Evolutionary conservation across 108 stramenopile species (phyloP).

Genomic region (Cyclotella cryptica): DNA sequence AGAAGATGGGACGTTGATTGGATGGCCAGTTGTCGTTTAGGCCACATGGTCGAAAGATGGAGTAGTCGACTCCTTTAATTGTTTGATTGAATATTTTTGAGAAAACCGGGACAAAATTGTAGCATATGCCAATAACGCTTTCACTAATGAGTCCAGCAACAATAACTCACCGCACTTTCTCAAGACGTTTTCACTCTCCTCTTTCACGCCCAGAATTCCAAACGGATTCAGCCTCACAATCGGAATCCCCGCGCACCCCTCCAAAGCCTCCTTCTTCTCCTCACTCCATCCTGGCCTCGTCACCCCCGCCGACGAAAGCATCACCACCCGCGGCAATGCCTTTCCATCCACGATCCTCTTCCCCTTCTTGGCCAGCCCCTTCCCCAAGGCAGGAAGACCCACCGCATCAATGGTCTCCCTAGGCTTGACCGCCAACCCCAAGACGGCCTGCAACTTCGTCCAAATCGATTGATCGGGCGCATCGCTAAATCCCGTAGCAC

Average conservation of each 20-base stretch:
- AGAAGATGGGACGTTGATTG: slow-evolving; percentile 86
- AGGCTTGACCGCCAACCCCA: slow-evolving; percentile 53
- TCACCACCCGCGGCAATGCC: slow-evolving; percentile 70
- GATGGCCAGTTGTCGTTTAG: slow-evolving; percentile 91
- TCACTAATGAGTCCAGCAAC: neutral
- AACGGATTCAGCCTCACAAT: slow-evolving; percentile 94
- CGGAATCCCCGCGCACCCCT: slow-evolving; percentile 88
- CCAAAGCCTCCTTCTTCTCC: slow-evolving; percentile 65
- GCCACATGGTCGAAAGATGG: slow-evolving; percentile 89
- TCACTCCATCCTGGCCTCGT: slow-evolving; percentile 79
- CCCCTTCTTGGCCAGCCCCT: slow-evolving; percentile 26
- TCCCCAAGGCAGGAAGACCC: slow-evolving; percentile 68
- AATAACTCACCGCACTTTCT: slow-evolving; percentile 58
- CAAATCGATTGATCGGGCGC: slow-evolving; percentile 44
- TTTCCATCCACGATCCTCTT: slow-evolving; percentile 4
- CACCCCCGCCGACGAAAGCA: slow-evolving; percentile 83
- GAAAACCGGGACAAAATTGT: neutral
- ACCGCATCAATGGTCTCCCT: slow-evolving; percentile 74
- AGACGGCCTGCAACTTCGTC: slow-evolving; percentile 35
- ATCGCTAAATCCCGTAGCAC: slow-evolving; percentile 83
- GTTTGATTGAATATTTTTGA: neutral
- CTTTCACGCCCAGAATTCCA: slow-evolving; percentile 89
- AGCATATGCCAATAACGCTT: neutral
- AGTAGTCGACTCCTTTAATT: slow-evolving; percentile 65
- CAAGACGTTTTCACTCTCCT: slow-evolving; percentile 72